Percentiles rank a stretch among this genome's conserved stretches.
phyloP scores from a whole-genome alignment of 2,329 filamentous ascomycete genomes.

The Aspergillus sp. region DNA sequence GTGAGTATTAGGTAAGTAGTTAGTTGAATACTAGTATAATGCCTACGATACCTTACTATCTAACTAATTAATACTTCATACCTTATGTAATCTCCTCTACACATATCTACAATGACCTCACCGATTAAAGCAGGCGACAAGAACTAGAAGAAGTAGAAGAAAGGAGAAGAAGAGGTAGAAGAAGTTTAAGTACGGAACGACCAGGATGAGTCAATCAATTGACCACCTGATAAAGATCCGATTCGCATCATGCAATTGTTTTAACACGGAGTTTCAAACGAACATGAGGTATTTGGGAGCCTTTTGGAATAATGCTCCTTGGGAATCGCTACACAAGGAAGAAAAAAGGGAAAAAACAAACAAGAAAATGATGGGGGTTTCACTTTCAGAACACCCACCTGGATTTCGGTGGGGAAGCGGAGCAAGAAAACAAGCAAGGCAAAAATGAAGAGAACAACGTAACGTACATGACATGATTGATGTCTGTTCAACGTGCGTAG shows the following conservation, averaged over 20 bases:
- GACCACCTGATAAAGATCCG: background rate
- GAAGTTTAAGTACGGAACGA: too few relatives aligned
- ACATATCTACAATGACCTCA: too few relatives aligned
- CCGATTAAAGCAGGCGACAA: too few relatives aligned
- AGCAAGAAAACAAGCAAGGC: background rate
- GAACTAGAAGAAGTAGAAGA: too few relatives aligned
- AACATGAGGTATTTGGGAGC: conserved; percentile 1
- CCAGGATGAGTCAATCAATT: too few relatives aligned
- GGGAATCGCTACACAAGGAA: conserved; percentile 39
- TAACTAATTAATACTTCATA: too few relatives aligned
- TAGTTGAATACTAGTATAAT: too few relatives aligned
- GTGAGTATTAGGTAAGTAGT: too few relatives aligned
- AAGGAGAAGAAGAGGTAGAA: too few relatives aligned
- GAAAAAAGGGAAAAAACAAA: conserved; percentile 12
- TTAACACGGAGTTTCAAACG: conserved; percentile 25
- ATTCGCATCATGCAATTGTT: conserved; percentile 32
- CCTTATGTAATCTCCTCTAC: too few relatives aligned
- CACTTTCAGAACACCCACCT: background rate
- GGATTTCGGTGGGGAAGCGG: background rate
- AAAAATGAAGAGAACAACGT: background rate
- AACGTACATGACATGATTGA: conserved; percentile 15
- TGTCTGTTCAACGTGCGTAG: conserved; percentile 10
- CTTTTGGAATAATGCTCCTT: conserved; percentile 27
- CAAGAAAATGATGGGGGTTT: background rate
- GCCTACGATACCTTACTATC: too few relatives aligned